Evolutionary conservation across 2,329 filamentous ascomycete species (phyloP), one percentile per base, ranked within the genome.

Genomic region (Stemphylium lycopersici): DNA sequence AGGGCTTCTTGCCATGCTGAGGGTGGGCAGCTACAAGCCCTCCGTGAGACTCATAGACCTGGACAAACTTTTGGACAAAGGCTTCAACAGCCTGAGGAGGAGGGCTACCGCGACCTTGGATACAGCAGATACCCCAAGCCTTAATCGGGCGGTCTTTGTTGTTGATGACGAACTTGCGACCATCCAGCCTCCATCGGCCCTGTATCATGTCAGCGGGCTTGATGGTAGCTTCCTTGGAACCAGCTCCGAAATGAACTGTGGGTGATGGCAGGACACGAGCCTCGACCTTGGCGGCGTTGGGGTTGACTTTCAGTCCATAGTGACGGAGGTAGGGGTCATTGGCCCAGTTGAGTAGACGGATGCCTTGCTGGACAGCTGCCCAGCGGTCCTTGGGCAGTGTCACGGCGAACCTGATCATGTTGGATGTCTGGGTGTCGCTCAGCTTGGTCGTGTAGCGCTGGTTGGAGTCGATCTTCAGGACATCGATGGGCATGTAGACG

Each of bases 361-460:
- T 84, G 13, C 89, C 89, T 3, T 83, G 72, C 43, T 86, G 77
- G 63, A 98, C 92, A 16, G 89, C 85, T 0, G 72, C 65, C 61
- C 85, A 84, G n/a, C 95, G 90, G 26, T 86, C 72, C 0, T 73
- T 71, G 0, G 95, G 95, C 1, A 88, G 83, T 5, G 89, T 91
- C 4, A 96, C 93, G 0, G 93, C 93, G 66, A 93, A 91, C 74
- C 90, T 93, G 79, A 99, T 97, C 95, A 99, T 99, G 4, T 83
- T 77, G 0, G 88, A 79, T 0, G 93, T 97, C 77, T 96, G 81
- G 0, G 69, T 67, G 49, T 86, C 84, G 45, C 81, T 81, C 41
- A 87, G 71, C 73, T 87, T 88, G 69, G 76, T 81, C 3, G 76
- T 78, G 65, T 84, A 87, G 2, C 82, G 81, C 70, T 87, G 83